Evolutionary conservation across 2,329 filamentous ascomycete genomes (phyloP), one percentile per base, ranked within the genome.

Genomic region (Microdochium bolleyi): DNA sequence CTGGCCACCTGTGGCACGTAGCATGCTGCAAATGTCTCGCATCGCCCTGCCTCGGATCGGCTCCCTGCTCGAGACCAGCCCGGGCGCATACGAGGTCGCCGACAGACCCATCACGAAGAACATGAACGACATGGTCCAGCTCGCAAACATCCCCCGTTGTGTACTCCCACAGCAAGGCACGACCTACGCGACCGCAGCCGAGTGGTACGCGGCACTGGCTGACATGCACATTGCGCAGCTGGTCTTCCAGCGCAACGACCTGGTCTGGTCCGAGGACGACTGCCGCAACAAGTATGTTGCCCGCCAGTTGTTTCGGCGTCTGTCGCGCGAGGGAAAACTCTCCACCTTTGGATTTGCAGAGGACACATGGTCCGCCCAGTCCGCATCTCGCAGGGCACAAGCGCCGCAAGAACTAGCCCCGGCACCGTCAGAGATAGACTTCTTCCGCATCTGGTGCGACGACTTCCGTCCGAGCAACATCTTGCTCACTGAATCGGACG

Each of bases 201-300:
- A 67, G 8, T 75, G 72, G 63, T 72, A 69, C 41, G 49, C 51
- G 19, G 63, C 62, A 0, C 59, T 76, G 5, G 69, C 72, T 2
- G 66, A 73, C 4, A 63, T 73, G 55, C 68, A 78, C 44, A 58
- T 78, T 7, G 60, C 60, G 22, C 67, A 70, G 16, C 60, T 74
- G 2, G 19, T 63, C 10, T 72, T 71, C 51, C 70, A 76, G 56
- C 68, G 66, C 49, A 73, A 75, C 54, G 65, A 73, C 41, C 57
- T 67, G 0, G 59, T 73, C 2, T 51, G 54, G 0, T 61, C 64
- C 2, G 70, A 65, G 24, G 67, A 70, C 14, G 72, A 76, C 53
- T 70, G 65, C 49, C 62, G 68, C 3, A 70, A 68, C 24, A 75
- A 76, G 53, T 74, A 73, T 51, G 64, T 73, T 2, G 66, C 70